Evolutionary conservation across 2,329 filamentous ascomycete species (phyloP).

Genomic region (Trichoderma endophyticum): DNA sequence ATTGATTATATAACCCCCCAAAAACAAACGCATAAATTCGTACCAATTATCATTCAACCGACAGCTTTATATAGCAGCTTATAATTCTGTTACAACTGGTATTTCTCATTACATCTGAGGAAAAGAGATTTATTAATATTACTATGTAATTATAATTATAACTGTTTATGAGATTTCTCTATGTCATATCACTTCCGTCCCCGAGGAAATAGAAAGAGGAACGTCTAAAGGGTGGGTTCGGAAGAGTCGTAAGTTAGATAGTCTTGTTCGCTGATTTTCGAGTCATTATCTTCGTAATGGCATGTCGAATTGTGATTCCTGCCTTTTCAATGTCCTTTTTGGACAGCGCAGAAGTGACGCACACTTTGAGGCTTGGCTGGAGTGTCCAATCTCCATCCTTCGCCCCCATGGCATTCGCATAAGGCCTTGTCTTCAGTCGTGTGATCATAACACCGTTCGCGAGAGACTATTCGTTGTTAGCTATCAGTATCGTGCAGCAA

Average conservation of each 20-base stretch:
- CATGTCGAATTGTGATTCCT: conserved; percentile 81
- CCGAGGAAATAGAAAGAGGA: neutral
- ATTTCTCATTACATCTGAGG: neutral
- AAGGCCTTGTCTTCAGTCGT: conserved; percentile 74
- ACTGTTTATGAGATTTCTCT: neutral
- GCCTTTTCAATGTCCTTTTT: conserved; percentile 97
- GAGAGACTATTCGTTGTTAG: conserved; percentile 57
- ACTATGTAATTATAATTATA: neutral
- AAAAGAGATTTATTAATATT: neutral
- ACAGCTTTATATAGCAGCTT: neutral
- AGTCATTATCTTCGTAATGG: conserved; percentile 87
- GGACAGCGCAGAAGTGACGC: conserved; percentile 79
- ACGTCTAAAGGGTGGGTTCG: neutral
- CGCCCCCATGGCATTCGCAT: conserved; percentile 58
- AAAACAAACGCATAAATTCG: neutral
- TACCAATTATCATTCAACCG: neutral
- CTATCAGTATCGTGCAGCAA: neutral
- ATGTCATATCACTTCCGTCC: neutral
- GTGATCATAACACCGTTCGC: conserved; percentile 88
- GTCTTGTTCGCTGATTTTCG: conserved; percentile 51
- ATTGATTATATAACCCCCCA: neutral
- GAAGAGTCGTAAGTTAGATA: neutral
- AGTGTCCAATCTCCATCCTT: conserved; percentile 68
- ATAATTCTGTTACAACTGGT: neutral
- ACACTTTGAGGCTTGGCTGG: conserved; percentile 85